Conservation (phyloP, 495 filamentous ascomycete species). For the Filosporella fistucella region DNA sequence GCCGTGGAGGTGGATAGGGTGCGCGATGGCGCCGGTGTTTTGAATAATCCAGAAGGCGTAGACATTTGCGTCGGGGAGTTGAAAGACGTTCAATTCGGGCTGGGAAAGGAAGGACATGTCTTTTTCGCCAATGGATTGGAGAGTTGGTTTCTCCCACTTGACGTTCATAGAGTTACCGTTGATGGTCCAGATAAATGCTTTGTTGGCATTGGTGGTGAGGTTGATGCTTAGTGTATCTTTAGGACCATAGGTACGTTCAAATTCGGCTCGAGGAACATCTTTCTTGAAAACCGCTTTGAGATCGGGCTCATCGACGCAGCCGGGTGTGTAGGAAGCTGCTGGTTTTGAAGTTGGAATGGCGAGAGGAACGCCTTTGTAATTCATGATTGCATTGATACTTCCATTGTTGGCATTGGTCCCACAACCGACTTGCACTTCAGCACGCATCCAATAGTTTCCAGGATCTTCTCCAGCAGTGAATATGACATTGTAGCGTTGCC, state of each 20-base stretch:
- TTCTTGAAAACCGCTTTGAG: not conserved
- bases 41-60: conserved; percentile 33
- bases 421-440: not conserved
- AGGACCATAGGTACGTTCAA: not conserved
- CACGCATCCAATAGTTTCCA: not conserved
- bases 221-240: not conserved
- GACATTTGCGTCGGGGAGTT: not conserved
- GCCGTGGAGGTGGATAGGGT: conserved; percentile 60
- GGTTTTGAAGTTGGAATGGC: not conserved
- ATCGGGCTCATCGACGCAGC: not conserved
- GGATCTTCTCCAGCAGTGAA: conserved; percentile 49
- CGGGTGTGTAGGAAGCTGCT: not conserved
- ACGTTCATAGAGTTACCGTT: conserved; percentile 24
- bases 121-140: conserved; percentile 29
- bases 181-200: not conserved
- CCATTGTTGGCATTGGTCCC: not conserved
- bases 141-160: conserved; percentile 34
- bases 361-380: conserved; percentile 27
- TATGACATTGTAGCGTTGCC: conserved; percentile 65
- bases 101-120: conserved; percentile 28
- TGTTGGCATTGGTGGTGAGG: not conserved
- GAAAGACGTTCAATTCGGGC: not conserved
- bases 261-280: not conserved
- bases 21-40: conserved; percentile 38
- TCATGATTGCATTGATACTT: not conserved